Percentiles rank a stretch among this genome's conserved stretches.
Evolutionary conservation across 176 grass and related monocot genomes (phyloP).

Genomic region (Avena sativa): DNA sequence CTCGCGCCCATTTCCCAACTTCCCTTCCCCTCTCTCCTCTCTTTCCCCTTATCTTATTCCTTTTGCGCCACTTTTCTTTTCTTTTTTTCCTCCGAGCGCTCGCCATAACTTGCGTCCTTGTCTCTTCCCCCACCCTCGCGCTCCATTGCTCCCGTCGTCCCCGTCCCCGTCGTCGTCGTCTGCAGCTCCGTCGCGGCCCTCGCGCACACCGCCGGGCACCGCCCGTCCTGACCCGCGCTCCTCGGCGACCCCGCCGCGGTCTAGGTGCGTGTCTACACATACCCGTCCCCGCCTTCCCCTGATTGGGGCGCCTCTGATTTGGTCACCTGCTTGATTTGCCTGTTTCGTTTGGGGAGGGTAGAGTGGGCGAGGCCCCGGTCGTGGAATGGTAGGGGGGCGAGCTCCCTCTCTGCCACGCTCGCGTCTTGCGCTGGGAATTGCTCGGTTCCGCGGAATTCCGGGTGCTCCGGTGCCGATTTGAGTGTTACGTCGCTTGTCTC

Average conservation of each 20-base stretch:
- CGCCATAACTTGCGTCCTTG: slow-evolving; percentile 37
- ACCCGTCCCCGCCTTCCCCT: not conserved
- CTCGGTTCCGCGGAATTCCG: not conserved
- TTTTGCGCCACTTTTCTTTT: not conserved
- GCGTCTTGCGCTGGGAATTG: not conserved
- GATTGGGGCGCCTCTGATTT: slow-evolving; percentile 15
- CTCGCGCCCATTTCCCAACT: slow-evolving; percentile 31
- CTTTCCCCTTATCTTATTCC: not conserved
- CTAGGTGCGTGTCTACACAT: slow-evolving; percentile 26
- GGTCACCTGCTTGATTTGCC: not conserved
- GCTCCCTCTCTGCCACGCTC: not conserved
- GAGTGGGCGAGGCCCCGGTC: not conserved
- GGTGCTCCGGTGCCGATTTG: slow-evolving; percentile 1
- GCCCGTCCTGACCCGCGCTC: not conserved
- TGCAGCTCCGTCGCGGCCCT: slow-evolving; percentile 39
- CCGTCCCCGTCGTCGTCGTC: not conserved
- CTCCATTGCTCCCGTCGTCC: slow-evolving; percentile 9
- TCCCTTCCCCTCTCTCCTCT: not conserved
- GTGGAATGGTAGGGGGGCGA: not conserved
- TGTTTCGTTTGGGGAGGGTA: not conserved
- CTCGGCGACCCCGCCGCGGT: slow-evolving; percentile 24
- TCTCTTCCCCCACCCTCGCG: not conserved
- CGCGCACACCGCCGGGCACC: slow-evolving; percentile 42
- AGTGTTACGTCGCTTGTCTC: not conserved
- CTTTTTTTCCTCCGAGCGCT: not conserved